Percentiles rank a stretch among this genome's conserved stretches.
These are phyloP conservation scores for Saitozyma sp. DNA, from an alignment of 768 basidiomycete genomes.

Conservation along the genomic window DNA sequence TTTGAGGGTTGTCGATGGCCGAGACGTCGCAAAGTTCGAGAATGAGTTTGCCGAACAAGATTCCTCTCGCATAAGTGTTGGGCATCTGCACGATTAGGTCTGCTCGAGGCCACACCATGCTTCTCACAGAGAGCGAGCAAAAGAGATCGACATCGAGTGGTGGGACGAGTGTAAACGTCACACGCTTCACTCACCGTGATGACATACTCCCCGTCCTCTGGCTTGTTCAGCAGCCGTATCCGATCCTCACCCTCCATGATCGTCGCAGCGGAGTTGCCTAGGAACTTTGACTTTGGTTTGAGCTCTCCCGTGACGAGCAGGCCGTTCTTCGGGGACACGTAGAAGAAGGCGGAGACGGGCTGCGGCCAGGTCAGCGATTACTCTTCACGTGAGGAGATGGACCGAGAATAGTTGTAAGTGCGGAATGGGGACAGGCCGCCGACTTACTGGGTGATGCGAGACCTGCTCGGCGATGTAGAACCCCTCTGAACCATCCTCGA, in stretches of 20 bases:
- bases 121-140: not conserved
- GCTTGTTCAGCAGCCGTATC: slow-evolving; percentile 74
- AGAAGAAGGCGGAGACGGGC: slow-evolving; percentile 80
- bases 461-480: slow-evolving; percentile 98
- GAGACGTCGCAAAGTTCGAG: slow-evolving; percentile 91
- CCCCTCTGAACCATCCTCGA: slow-evolving; percentile 84
- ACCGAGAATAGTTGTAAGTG: not conserved
- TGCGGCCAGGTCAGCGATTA: slow-evolving; percentile 11
- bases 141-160: not conserved
- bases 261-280: slow-evolving; percentile 95
- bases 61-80: slow-evolving; percentile 76
- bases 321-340: slow-evolving; percentile 85
- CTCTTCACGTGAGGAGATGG: not conserved
- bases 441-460: slow-evolving; percentile 52
- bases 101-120: slow-evolving; percentile 63
- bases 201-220: slow-evolving; percentile 66
- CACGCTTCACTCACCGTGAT: slow-evolving; percentile 59
- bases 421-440: not conserved
- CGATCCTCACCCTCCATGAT: slow-evolving; percentile 96
- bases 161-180: not conserved
- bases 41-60: slow-evolving; percentile 70
- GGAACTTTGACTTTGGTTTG: slow-evolving; percentile 83
- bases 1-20: slow-evolving; percentile 76
- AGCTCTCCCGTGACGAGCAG: slow-evolving; percentile 87
- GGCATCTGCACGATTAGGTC: slow-evolving; percentile 83